phyloP scores from a whole-genome alignment of 768 basidiomycete genomes.

The Panaeolus papilionaceus region DNA sequence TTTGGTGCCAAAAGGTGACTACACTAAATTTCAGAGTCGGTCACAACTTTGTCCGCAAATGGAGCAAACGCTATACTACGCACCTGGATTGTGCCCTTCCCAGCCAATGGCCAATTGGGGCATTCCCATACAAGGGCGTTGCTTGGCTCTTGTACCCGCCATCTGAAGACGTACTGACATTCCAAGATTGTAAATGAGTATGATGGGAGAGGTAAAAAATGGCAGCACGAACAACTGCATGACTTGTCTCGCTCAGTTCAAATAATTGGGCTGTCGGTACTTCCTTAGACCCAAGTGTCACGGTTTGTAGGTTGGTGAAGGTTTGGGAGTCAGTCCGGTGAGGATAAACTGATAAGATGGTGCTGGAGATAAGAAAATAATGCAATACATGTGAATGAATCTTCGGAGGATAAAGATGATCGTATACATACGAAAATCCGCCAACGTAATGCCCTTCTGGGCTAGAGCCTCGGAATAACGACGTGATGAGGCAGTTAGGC shows the following conservation, averaged over 20 bases:
- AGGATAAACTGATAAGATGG: neutral
- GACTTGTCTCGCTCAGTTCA: neutral
- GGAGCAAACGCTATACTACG: no score
- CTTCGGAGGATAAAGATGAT: neutral
- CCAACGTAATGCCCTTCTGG: conserved; percentile 24
- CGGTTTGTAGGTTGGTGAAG: conserved; percentile 12
- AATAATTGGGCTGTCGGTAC: neutral
- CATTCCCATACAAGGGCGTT: neutral
- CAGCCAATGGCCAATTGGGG: neutral
- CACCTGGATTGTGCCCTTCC: neutral
- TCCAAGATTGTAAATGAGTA: neutral
- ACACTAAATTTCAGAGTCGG: neutral
- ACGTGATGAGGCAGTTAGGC: conserved; percentile 27
- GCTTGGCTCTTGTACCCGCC: neutral
- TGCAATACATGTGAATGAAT: neutral
- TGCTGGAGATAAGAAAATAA: neutral
- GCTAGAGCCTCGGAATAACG: conserved; percentile 25
- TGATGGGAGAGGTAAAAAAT: neutral
- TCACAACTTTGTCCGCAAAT: no score
- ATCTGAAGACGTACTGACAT: neutral
- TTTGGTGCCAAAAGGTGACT: neutral
- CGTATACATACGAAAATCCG: conserved; percentile 25
- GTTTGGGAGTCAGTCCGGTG: neutral
- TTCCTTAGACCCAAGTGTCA: conserved; percentile 13
- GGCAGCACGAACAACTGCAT: conserved; percentile 2